Base-by-base conservation (phyloP, 805 yeast genomes). In the Yamadazyma tumulicola region DNA sequence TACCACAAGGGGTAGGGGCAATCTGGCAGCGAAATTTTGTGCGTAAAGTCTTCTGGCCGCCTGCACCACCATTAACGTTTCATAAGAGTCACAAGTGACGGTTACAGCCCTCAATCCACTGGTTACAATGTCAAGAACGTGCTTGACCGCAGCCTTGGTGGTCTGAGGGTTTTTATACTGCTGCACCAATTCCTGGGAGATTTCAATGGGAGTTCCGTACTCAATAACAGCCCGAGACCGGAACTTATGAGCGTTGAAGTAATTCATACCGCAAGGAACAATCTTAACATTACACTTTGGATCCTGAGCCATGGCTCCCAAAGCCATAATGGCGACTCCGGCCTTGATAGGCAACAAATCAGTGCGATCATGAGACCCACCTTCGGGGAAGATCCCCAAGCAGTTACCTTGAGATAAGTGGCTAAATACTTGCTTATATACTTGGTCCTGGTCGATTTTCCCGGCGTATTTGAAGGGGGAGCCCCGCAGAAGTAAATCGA, bases 181-280 rank as follows among this genome's bases (percentile, higher is more conserved):
- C 13, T 68, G 72, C 4, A 87, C 85, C 36, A 86, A 64, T 15
- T 61, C 70, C 19, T 46, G 43, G 9, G 64, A 48, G 23, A 93
- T 79, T 32, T 75, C 81, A 37, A 89, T 76, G 5, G 96, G 96
- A 37, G 78, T 72, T 11, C 98, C 98, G 61, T 89, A 91, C 60
- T 91, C 98, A 30, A 93, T 74, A 12, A 91, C 96, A 2, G 96
- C 97, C 48, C 98, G 74, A 5, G 96, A 86, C 58, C 98, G 75
- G 64, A 93, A 91, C 56, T 85, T 88, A 63, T 91, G 95, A 4
- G 96, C 91, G 53, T 86, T 95, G 73, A 91, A 91, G 61, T 91
- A 91, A 61, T 91, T 91, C 91, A 93, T 82, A 26, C 98, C 98
- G 55, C 96, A 88, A 4, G 97, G 97, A 10, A 93, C 95, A 46